Base-by-base conservation (phyloP, 2,329 filamentous ascomycete genomes). In the Calycina herbarum region DNA sequence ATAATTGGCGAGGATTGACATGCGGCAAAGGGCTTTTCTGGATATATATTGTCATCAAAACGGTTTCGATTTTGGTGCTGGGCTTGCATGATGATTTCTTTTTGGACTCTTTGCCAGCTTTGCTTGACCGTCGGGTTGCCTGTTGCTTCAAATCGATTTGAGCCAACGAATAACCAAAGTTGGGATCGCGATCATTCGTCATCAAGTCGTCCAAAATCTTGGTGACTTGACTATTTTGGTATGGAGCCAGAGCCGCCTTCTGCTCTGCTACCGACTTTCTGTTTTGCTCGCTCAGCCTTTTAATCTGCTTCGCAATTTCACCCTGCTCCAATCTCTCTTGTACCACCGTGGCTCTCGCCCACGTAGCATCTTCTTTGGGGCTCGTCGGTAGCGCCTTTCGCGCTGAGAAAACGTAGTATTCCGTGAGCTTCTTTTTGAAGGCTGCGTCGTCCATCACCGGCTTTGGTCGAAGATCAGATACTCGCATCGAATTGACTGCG, bases 101-200 rank as follows among this genome's bases (percentile, higher is more conserved):
- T 57, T 38, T 66, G 51, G 48, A 38, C 13, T 48, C 63, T 35
- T 66, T 66, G 20, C 61, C 61, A 33, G 45, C 63, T 35, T 66
- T 66, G 20, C 62, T 61, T 54, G 20, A 10, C 27, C 54, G 27
- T 1, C 40, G 65, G 38, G 66, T 35, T 8, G 61, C 48, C 42
- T 59, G 69, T 35, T 65, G 48, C 59, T 66, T 66, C 35, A 64
- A 68, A 15, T 72, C 70, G 17, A 76, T 61, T 61, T 76, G 74
- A 5, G 67, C 70, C 31, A 76, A 66, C 1, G 71, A 70, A 73
- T 72, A 77, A 51, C 70, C 66, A 66, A 74, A 76, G 54, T 69
- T 61, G 1, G 38, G 58, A 48, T 75, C 71, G 2, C 2, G 5
- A 51, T 76, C 72, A 31, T 62, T 66, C 1, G 48, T 68, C 29